Evolutionary conservation across 1,284 basidiomycete genomes (phyloP).

Genomic region (Heliocybe sulcata): DNA sequence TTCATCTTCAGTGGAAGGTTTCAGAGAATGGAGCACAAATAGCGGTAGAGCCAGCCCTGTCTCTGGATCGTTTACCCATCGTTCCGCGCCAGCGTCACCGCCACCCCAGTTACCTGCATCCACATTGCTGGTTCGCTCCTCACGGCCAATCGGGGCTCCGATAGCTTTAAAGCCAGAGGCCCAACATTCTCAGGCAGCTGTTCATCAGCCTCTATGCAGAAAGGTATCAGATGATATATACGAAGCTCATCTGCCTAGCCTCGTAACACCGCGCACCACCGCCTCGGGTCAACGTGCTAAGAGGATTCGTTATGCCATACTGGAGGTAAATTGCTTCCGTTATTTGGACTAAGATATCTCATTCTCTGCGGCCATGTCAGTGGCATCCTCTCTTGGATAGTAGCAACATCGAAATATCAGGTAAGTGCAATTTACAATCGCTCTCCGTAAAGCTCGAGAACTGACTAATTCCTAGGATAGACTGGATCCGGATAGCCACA

Average conservation of each 20-base stretch:
- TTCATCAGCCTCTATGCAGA: slow-evolving; percentile 36
- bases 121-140: slow-evolving; percentile 63
- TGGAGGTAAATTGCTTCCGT: slow-evolving; percentile 49
- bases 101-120: slow-evolving; percentile 10
- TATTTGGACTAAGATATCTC: background rate
- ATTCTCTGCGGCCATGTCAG: slow-evolving; percentile 30
- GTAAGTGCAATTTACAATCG: slow-evolving; percentile 26
- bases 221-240: slow-evolving; percentile 54
- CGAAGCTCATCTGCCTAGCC: slow-evolving; percentile 62
- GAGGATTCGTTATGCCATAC: slow-evolving; percentile 72
- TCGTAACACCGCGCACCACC: slow-evolving; percentile 68
- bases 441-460: slow-evolving; percentile 6
- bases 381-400: slow-evolving; percentile 86
- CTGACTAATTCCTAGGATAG: slow-evolving; percentile 29
- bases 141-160: slow-evolving; percentile 55
- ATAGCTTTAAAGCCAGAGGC: slow-evolving; percentile 27
- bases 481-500: slow-evolving; percentile 85
- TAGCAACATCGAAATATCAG: slow-evolving; percentile 77
- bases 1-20: slow-evolving; percentile 64
- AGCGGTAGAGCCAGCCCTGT: slow-evolving; percentile 47
- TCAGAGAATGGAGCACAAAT: slow-evolving; percentile 56
- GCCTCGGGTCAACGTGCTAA: slow-evolving; percentile 56
- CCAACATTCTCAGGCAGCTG: slow-evolving; percentile 7
- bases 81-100: slow-evolving; percentile 15
- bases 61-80: slow-evolving; percentile 10